Evolutionary conservation across 352 stramenopile genomes (phyloP), one percentile per base, ranked within the genome.

Genomic region (Phytophthora idaei): DNA sequence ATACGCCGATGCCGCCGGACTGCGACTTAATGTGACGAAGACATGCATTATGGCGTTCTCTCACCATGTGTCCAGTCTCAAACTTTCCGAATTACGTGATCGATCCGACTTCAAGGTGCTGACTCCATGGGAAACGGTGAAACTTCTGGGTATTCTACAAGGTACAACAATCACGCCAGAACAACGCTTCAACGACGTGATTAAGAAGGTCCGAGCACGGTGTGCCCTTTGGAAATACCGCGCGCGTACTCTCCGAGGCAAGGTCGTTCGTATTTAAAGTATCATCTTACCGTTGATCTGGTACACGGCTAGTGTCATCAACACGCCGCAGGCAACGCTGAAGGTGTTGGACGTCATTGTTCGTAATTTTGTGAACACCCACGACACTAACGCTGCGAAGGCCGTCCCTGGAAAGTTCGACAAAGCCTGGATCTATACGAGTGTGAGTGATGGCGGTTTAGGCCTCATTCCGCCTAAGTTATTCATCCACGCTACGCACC

Each of bases 21-120:
- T 71, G 17, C 48, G 47, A 15, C 55, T 66, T 2, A 71, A 65
- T 25, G 42, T 64, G 3, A 28, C 56, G 37, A 71, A 66, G 27
- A 71, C 49, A 4, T 45, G 21, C 14, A 61, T 70, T 15, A 55
- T 65, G 48, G 39, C 54, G 14, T 64, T 70, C 39, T 27, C 27
- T 6, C 28, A 21, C 8, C 28, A 39, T 27, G 25, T 39, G 11
- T 36, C 28, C 7, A 39, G 11, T 25, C 9, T 17, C 5, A 32
- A 50, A 15, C 17, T 50, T 15, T 32, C 17, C n/a, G 6, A 32
- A 15, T 15, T 58, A 10, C 51, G 36, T 1, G 17, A 2, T 3
- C 5, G 32, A 14, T 37, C 51, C n/a, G 11, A 32, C 5, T 31
- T 58, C 21, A 58, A 48, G n/a, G 36, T 57, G 10, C 31, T 46